Evolutionary conservation across 495 filamentous ascomycete genomes (phyloP).

Genomic region (Penicillium cinerascens): DNA sequence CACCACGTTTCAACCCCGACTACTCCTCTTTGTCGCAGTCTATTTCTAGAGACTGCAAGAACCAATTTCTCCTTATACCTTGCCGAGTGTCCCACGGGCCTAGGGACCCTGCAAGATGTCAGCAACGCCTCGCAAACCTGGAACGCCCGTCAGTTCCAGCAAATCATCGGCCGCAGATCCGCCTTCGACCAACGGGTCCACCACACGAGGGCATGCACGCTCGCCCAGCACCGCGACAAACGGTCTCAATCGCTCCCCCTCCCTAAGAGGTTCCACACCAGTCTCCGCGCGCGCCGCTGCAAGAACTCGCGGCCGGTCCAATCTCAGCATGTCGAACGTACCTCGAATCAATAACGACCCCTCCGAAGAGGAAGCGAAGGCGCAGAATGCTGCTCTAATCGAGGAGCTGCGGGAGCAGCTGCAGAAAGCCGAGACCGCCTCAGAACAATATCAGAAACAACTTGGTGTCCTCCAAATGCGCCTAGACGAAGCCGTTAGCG

Average conservation of each 20-base stretch:
- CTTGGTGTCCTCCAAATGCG: constrained; percentile 77
- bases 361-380: constrained; percentile 58
- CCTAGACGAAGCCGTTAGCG: constrained; percentile 77
- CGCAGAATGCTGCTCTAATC: constrained; percentile 72
- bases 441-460: constrained; percentile 81
- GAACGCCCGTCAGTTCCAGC: constrained; percentile 37
- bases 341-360: constrained; percentile 55
- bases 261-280: constrained; percentile 48
- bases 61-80: constrained; percentile 18
- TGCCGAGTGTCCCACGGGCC: constrained; percentile 13
- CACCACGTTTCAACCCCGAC: constrained; percentile 7
- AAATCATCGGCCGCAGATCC: constrained; percentile 38
- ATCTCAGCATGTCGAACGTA: constrained; percentile 56
- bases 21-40: neutral
- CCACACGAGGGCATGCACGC: constrained; percentile 40
- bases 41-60: neutral
- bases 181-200: constrained; percentile 33
- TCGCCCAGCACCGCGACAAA: constrained; percentile 41
- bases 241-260: constrained; percentile 41
- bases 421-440: constrained; percentile 71
- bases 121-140: constrained; percentile 44
- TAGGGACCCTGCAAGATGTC: constrained; percentile 37
- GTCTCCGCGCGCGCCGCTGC: constrained; percentile 67
- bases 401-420: constrained; percentile 82
- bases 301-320: constrained; percentile 56